Base-by-base conservation (phyloP, 176 grass and related monocot genomes). In the Ampelocalamus luodianensis region DNA sequence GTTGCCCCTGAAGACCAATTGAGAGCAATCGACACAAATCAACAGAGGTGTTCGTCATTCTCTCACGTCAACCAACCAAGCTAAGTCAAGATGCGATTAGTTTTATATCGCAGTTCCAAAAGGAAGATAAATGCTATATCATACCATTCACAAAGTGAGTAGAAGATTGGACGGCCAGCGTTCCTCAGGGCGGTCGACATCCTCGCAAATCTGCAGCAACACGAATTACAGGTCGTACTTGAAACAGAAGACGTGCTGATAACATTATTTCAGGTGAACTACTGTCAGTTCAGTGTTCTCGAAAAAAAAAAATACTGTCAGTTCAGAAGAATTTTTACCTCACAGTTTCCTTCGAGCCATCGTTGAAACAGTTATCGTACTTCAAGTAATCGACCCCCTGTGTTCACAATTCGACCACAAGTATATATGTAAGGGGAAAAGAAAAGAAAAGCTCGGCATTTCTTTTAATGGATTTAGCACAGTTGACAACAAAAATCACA, bases 301-400 rank as follows among this genome's bases (percentile, higher is more conserved):
- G 32, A 34, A 34, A 29, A 34, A 18, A 18, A 17, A 34, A 18
- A 18, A 17, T 18, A 53, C 5, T 34, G 27, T 13, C 17, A 17
- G 14, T 34, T 34, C 32, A 49, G 46, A 69, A 59, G 65, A 15
- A 36, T 15, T 40, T n/a, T 65, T 61, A 92, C 90, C 93, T 92
- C 13, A 38, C 53, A 36, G 74, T 88, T 59, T 88, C 85, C 5
- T 68, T 66, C 16, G 74, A 82, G 45, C 64, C 88, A 55, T 88
- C 86, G 20, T 1, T 56, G 63, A 85, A 65, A 44, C 93, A 95
- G 59, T 95, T 95, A 27, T 90, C 93, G 62, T 95, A 95, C 76
- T 95, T 95, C 50, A 95, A 79, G 85, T 95, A 95, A 86, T 92
- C 90, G 54, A 85, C 85, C 61, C 24, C 93, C 93, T 95, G 76